These are phyloP conservation scores for Boechera divaricarpa DNA, from an alignment of 345 rosid species.

Conservation along the genomic window DNA sequence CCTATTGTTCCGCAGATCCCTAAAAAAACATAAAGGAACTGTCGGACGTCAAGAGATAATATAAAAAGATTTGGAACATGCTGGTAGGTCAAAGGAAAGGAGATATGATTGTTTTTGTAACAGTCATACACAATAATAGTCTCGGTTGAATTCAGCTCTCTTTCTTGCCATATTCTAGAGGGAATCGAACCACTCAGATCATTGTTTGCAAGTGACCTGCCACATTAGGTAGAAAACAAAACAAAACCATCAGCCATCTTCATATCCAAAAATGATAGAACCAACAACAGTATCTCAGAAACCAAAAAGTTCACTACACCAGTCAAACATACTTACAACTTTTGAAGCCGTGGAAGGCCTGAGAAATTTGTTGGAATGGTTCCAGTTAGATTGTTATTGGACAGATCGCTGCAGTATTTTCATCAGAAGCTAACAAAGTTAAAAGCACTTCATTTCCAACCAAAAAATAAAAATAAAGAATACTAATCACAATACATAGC, in stretches of 20 bases:
- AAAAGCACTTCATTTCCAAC: conserved; percentile 13
- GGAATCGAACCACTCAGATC: conserved; percentile 69
- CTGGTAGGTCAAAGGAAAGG: conserved; percentile 29
- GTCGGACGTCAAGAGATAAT: neutral
- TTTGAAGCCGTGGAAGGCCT: conserved; percentile 69
- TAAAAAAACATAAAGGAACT: conserved; percentile 38
- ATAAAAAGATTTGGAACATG: conserved; percentile 18
- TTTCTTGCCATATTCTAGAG: conserved; percentile 75
- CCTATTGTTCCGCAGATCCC: conserved; percentile 80
- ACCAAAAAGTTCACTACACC: conserved; percentile 2
- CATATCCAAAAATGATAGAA: conserved; percentile 16
- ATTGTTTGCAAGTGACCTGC: conserved; percentile 89
- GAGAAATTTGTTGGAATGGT: conserved; percentile 72
- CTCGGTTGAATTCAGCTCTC: conserved; percentile 56
- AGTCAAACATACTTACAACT: conserved; percentile 57
- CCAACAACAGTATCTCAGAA: conserved; percentile 22
- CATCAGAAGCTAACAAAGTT: conserved; percentile 24
- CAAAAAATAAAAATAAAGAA: neutral
- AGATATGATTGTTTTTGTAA: conserved; percentile 12
- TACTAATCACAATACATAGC: neutral
- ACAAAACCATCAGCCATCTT: conserved; percentile 35
- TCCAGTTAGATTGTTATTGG: conserved; percentile 77
- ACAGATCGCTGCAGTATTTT: conserved; percentile 64
- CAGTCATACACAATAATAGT: conserved; percentile 68
- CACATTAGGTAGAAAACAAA: conserved; percentile 39